Base-by-base conservation (phyloP, 495 filamentous ascomycete genomes). In the Trichoderma orchidacearum region DNA sequence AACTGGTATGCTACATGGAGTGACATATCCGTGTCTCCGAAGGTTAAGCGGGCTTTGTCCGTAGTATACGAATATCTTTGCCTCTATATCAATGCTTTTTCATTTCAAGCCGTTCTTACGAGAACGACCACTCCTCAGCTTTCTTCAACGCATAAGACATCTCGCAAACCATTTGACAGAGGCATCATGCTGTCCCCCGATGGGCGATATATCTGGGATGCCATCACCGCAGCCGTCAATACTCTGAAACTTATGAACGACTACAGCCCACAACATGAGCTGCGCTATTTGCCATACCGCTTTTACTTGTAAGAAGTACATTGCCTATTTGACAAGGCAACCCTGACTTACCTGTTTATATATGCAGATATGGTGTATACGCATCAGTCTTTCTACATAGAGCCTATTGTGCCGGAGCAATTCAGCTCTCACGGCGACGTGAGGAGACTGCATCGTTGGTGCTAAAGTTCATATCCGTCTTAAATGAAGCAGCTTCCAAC, bases 21-120 rank as follows among this genome's bases (percentile, higher is more conserved):
- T 15, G 11, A 35, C 12, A 15, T 31, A 2, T 8, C 30, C 11
- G 30, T 55, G 9, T 36, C 30, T 2, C 28, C 6, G 15, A 17
- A 23, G 6, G 30, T 36, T 5, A 32, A 36, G 15, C 13, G 15
- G 25, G 34, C n/a, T 36, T 35, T 55, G 18, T 15, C 18, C 13
- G 9, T 55, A n/a, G 23, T 36, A 5, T 36, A 55, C 11, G 30
- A 55, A 27, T 55, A 55, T 30, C 17, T 55, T 5, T 36, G 53
- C 15, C 53, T 55, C 29, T 55, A 55, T 15, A 21, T 55, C n/a
- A 55, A 32, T 12, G 53, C 53, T 21, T 55, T 55, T 25, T 32
- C 53, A 3, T 55, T 55, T 15, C 53, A 55, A 25, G 53, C 53
- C 6, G 53, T 55, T 36, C 21, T 55, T 8, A 48, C 38, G 9